A percentile compares a stretch with the other conserved stretches of the same genome.
These are phyloP conservation scores for Sordariomycetes sp. DNA, from an alignment of 2,329 filamentous ascomycete genomes.

Conservation along the genomic window DNA sequence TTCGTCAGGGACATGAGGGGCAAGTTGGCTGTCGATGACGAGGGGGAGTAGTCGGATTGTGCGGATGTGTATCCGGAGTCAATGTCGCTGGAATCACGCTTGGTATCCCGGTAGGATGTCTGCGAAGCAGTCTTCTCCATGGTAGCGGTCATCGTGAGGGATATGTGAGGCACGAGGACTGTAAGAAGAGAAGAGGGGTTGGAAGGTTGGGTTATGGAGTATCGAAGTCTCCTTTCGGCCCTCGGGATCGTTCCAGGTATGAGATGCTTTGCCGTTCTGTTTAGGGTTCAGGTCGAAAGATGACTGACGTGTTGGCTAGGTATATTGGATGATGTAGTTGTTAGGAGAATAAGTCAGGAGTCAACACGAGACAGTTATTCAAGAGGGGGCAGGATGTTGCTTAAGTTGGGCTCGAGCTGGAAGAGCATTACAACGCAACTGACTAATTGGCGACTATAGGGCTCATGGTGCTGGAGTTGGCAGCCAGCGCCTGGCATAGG, in stretches of 20 bases:
- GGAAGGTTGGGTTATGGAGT: no score
- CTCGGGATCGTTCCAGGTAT: no score
- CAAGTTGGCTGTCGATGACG: constrained; percentile 30
- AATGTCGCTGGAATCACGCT: constrained; percentile 33
- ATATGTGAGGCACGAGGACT: neutral
- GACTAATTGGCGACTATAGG: constrained; percentile 1
- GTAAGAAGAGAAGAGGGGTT: neutral
- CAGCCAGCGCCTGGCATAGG: neutral
- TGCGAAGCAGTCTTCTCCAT: constrained; percentile 29
- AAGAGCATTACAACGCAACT: neutral
- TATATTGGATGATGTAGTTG: no score
- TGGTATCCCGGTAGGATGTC: constrained; percentile 27
- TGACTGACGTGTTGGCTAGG: no score
- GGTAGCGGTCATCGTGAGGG: constrained; percentile 25
- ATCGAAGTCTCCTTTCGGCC: no score
- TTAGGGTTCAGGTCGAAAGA: no score
- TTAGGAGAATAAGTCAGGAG: no score
- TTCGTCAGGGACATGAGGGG: constrained; percentile 80
- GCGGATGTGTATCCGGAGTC: constrained; percentile 82
- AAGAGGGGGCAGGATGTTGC: constrained; percentile 2
- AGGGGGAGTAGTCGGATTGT: constrained; percentile 28
- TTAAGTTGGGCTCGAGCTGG: neutral
- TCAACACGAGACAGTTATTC: no score
- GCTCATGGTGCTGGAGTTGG: neutral
- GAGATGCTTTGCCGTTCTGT: no score